Percentiles rank a stretch among this genome's conserved stretches.
phyloP scores from a whole-genome alignment of 192 early-diverging fungal genomes.

The Coemansia sp. region DNA sequence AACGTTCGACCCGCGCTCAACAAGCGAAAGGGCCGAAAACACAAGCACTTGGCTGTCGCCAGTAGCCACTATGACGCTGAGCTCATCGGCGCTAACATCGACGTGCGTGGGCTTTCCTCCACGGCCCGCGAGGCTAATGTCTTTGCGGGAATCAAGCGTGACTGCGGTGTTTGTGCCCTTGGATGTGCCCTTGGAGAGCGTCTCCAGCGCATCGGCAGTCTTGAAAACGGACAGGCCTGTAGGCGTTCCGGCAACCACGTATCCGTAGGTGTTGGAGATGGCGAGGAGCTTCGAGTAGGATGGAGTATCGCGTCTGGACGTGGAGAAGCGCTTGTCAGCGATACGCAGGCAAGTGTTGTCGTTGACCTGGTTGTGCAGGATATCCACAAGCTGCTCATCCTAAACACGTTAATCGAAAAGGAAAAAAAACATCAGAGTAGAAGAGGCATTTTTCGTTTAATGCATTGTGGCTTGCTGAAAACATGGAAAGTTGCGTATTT shows the following conservation, averaged over 20 bases:
- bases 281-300: slow-evolving; percentile 57
- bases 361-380: slow-evolving; percentile 41
- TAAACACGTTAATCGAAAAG: slow-evolving; percentile 7
- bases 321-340: slow-evolving; percentile 30
- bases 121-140: slow-evolving; percentile 30
- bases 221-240: slow-evolving; percentile 55
- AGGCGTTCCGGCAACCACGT: slow-evolving; percentile 63
- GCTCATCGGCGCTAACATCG: slow-evolving; percentile 27
- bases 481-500: not conserved
- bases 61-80: slow-evolving; percentile 31
- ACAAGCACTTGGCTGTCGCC: slow-evolving; percentile 14
- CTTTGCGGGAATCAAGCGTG: slow-evolving; percentile 24
- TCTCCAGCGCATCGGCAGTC: slow-evolving; percentile 36
- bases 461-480: not conserved
- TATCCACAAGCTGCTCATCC: slow-evolving; percentile 44
- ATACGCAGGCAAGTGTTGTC: slow-evolving; percentile 46
- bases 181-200: slow-evolving; percentile 27
- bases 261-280: slow-evolving; percentile 65
- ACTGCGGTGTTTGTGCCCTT: slow-evolving; percentile 43
- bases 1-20: slow-evolving; percentile 24
- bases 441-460: not conserved
- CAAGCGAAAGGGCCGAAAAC: slow-evolving; percentile 22
- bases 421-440: not conserved
- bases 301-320: slow-evolving; percentile 44
- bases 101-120: slow-evolving; percentile 44